phyloP scores from a whole-genome alignment of 2,329 filamentous ascomycete genomes.

The Fusarium udum region DNA sequence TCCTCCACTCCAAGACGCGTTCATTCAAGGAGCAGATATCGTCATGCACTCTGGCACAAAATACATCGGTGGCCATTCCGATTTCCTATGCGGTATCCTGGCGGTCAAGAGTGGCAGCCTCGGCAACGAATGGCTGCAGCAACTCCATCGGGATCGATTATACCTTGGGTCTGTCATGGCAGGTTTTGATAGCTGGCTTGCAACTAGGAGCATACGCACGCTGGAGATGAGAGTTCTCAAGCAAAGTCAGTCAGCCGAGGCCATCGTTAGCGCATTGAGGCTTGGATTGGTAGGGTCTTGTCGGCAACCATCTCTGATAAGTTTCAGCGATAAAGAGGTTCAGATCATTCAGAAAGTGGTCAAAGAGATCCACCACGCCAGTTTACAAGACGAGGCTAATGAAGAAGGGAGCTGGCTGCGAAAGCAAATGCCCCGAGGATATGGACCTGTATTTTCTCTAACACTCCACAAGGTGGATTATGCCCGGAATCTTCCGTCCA shows the following conservation, averaged over 20 bases:
- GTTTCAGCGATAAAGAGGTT: slow-evolving; percentile 50
- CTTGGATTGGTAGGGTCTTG: slow-evolving; percentile 67
- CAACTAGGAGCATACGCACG: slow-evolving; percentile 84
- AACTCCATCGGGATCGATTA: slow-evolving; percentile 74
- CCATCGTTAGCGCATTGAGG: slow-evolving; percentile 62
- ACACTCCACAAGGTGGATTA: slow-evolving; percentile 66
- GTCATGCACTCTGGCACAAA: slow-evolving; percentile 95
- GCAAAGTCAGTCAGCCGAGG: slow-evolving; percentile 75
- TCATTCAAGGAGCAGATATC: slow-evolving; percentile 80
- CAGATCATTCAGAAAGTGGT: slow-evolving; percentile 58
- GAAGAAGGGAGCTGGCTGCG: slow-evolving; percentile 75
- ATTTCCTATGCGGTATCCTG: slow-evolving; percentile 89
- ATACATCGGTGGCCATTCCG: slow-evolving; percentile 94
- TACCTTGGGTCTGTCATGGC: slow-evolving; percentile 86
- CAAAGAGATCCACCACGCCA: slow-evolving; percentile 78
- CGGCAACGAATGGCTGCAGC: slow-evolving; percentile 65
- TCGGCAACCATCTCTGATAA: too few relatives aligned
- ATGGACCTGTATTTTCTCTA: slow-evolving; percentile 86
- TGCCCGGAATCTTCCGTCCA: slow-evolving; percentile 78
- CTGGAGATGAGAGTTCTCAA: slow-evolving; percentile 82
- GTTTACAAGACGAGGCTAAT: slow-evolving; percentile 71
- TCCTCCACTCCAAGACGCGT: slow-evolving; percentile 87
- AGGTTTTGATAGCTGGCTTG: slow-evolving; percentile 89
- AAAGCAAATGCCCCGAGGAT: slow-evolving; percentile 91
- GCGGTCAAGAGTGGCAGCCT: slow-evolving; percentile 55